A percentile compares a stretch with the other conserved stretches of the same genome.
These are phyloP conservation scores for Limonium bicolor DNA, from an alignment of 148 eudicot species.

Conservation along the genomic window DNA sequence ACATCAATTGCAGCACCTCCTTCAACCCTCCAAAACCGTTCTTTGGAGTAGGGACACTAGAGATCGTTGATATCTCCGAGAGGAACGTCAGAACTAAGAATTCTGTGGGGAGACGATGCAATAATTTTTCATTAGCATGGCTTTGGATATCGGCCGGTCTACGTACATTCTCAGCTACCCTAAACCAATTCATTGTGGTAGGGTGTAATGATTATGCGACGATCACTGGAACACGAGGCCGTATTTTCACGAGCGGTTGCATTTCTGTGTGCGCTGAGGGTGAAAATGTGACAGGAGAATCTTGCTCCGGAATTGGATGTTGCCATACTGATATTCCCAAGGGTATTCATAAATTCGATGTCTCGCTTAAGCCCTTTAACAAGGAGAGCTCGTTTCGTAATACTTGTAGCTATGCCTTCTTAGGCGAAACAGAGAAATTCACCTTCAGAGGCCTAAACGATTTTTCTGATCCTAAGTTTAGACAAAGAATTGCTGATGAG, in stretches of 20 bases:
- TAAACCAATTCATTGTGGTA: constrained; percentile 6
- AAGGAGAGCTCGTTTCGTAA: background rate
- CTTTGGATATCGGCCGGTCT: background rate
- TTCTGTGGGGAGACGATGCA: background rate
- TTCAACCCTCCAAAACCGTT: constrained; percentile 18
- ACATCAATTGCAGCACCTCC: constrained; percentile 14
- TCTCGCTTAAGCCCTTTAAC: background rate
- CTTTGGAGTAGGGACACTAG: background rate
- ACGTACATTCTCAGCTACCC: constrained; percentile 5
- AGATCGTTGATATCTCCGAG: constrained; percentile 7
- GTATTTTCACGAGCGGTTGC: constrained; percentile 6
- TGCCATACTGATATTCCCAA: constrained; percentile 7
- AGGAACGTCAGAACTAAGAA: constrained; percentile 2
- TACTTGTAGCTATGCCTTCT: constrained; percentile 10
- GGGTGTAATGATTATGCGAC: constrained; percentile 8
- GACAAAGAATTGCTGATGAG: background rate
- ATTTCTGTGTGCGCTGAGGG: constrained; percentile 5
- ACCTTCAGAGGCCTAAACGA: constrained; percentile 6
- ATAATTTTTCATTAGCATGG: background rate
- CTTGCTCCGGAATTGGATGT: constrained; percentile 13
- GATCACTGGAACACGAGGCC: background rate
- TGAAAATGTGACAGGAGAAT: constrained; percentile 1
- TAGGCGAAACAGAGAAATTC: constrained; percentile 7
- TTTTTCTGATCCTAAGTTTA: background rate
- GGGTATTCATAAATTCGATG: background rate